Conservation (phyloP, 2,329 filamentous ascomycete species). For the Acephala macrosclerotiorum region DNA sequence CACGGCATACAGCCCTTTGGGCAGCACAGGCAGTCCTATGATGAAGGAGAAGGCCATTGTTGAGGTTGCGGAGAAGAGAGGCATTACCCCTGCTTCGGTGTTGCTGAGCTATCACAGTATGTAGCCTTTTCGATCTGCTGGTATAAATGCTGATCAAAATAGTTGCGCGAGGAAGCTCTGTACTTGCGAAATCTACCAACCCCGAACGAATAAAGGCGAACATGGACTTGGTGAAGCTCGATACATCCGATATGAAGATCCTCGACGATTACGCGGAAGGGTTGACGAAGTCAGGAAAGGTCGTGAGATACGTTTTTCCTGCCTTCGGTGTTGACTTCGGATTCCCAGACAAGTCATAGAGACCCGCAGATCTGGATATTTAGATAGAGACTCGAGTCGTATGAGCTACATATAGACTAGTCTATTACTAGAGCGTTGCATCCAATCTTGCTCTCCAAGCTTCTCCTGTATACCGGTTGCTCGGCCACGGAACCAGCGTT, state of each 20-base stretch:
- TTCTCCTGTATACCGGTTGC: not conserved
- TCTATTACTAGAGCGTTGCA: not conserved
- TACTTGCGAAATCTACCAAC: slow-evolving; percentile 77
- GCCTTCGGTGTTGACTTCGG: slow-evolving; percentile 74
- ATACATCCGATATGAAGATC: slow-evolving; percentile 65
- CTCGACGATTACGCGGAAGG: slow-evolving; percentile 62
- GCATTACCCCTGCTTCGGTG: slow-evolving; percentile 66
- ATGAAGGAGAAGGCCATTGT: slow-evolving; percentile 67
- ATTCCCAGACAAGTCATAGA: slow-evolving; percentile 63
- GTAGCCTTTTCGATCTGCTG: slow-evolving; percentile 40
- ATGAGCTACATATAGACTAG: not conserved
- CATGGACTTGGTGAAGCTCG: slow-evolving; percentile 69
- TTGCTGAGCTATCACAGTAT: slow-evolving; percentile 77
- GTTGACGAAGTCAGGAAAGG: slow-evolving; percentile 55
- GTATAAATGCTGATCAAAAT: slow-evolving; percentile 23
- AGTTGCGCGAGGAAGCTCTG: slow-evolving; percentile 74
- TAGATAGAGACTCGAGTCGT: not conserved
- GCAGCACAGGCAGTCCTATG: slow-evolving; percentile 50
- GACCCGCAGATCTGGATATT: not conserved
- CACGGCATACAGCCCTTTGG: slow-evolving; percentile 57
- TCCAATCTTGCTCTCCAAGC: not conserved
- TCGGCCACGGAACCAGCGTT: no score
- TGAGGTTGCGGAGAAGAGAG: slow-evolving; percentile 69
- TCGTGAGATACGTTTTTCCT: slow-evolving; percentile 71
- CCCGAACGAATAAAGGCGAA: slow-evolving; percentile 74